phyloP scores from a whole-genome alignment of 1,139 yeast species.

The Blastobotrys ciferrii region DNA sequence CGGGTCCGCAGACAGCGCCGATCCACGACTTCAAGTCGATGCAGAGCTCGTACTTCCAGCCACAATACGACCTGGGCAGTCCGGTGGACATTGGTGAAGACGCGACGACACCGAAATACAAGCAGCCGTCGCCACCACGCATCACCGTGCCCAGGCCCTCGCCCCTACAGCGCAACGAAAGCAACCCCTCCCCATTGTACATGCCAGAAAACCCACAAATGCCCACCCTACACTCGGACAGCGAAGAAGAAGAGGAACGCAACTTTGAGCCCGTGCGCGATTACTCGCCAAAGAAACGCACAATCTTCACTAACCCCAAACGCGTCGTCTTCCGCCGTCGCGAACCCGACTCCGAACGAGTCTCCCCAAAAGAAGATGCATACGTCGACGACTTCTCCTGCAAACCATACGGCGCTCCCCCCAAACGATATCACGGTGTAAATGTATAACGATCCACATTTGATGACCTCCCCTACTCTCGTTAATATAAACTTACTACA shows the following conservation, averaged over 20 bases:
- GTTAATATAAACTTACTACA: too few species aligned
- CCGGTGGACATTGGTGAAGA: not conserved
- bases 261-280: not conserved
- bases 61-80: not conserved
- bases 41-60: slow-evolving; percentile 10
- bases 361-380: too few species aligned
- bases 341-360: slow-evolving; percentile 18
- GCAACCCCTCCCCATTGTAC: not conserved
- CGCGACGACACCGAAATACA: too few species aligned
- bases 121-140: not conserved
- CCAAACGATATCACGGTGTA: slow-evolving; percentile 32
- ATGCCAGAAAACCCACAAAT: slow-evolving; percentile 3
- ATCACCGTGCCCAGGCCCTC: not conserved
- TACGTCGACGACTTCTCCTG: slow-evolving; percentile 31
- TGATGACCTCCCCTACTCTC: not conserved
- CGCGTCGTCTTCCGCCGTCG: slow-evolving; percentile 23
- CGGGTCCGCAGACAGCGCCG: slow-evolving; percentile 9
- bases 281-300: slow-evolving; percentile 13
- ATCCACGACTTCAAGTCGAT: slow-evolving; percentile 5
- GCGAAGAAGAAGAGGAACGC: slow-evolving; percentile 7
- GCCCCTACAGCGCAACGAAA: not conserved
- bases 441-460: slow-evolving; percentile 18
- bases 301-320: slow-evolving; percentile 22
- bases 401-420: slow-evolving; percentile 36
- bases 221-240: not conserved